phyloP scores from a whole-genome alignment of 2,329 filamentous ascomycete species.

The Tympanopsis confertula region DNA sequence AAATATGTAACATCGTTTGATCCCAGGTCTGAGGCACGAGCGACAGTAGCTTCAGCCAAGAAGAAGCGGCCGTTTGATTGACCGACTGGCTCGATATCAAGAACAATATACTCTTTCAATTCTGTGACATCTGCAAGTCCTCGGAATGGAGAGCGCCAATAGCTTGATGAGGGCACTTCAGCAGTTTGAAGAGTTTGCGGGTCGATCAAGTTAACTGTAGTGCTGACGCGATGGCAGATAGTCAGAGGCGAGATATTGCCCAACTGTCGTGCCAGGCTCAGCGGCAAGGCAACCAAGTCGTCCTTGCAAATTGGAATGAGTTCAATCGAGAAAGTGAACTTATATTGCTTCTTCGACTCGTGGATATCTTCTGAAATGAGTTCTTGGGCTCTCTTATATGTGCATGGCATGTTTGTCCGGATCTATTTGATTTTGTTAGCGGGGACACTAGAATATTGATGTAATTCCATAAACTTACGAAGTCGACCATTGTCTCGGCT shows the following conservation, averaged over 20 bases:
- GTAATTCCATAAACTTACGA: too few relatives aligned
- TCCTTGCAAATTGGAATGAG: constrained; percentile 94
- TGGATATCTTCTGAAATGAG: constrained; percentile 89
- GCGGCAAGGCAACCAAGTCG: constrained; percentile 83
- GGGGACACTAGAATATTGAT: neutral
- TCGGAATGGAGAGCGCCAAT: constrained; percentile 82
- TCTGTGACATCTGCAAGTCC: constrained; percentile 75
- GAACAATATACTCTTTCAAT: constrained; percentile 82
- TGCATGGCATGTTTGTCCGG: too few relatives aligned
- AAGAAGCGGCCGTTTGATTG: constrained; percentile 69
- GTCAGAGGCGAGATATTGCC: constrained; percentile 83
- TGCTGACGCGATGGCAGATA: constrained; percentile 80
- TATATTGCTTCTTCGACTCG: constrained; percentile 83
- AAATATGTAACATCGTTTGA: constrained; percentile 81
- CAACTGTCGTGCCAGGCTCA: constrained; percentile 73
- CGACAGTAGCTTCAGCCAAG: constrained; percentile 79
- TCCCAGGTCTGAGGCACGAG: constrained; percentile 75
- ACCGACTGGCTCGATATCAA: constrained; percentile 80
- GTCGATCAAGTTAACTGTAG: constrained; percentile 79
- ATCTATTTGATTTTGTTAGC: too few relatives aligned
- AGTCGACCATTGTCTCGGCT: constrained; percentile 44
- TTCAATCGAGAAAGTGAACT: constrained; percentile 83
- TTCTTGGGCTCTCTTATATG: constrained; percentile 73
- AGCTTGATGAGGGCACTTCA: constrained; percentile 70
- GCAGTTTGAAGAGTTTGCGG: constrained; percentile 82